These are phyloP conservation scores for Triticum turgidum DNA, from an alignment of 176 grass and related monocot species.

Conservation along the genomic window DNA sequence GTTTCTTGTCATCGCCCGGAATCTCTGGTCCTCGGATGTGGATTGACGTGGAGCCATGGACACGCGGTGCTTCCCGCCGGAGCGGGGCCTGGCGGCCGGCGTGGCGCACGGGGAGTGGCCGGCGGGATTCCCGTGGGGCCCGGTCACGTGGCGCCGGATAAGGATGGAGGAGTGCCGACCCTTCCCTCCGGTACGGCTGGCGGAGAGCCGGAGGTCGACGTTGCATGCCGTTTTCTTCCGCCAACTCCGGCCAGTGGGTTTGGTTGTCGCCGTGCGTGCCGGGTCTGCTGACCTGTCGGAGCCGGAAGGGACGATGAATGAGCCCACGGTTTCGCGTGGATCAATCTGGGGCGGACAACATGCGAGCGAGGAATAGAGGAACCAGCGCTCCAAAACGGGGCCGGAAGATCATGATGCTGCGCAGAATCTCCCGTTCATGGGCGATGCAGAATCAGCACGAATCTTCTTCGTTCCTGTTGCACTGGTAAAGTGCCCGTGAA, in stretches of 20 bases:
- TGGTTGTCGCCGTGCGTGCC: background rate
- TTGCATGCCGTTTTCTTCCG: background rate
- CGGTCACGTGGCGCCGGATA: conserved; percentile 48
- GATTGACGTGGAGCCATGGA: conserved; percentile 30
- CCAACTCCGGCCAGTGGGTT: background rate
- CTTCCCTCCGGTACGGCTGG: background rate
- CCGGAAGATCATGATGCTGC: background rate
- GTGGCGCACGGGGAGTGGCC: background rate
- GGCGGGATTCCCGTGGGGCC: conserved; percentile 36
- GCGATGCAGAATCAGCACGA: too few species aligned
- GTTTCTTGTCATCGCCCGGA: background rate
- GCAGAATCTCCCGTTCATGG: background rate
- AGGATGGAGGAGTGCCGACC: background rate
- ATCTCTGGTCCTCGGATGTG: conserved; percentile 20
- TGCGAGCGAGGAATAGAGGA: too few species aligned
- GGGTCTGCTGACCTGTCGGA: background rate
- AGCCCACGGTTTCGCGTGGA: background rate
- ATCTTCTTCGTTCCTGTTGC: too few species aligned
- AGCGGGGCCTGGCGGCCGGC: background rate
- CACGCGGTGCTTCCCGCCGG: conserved; percentile 13
- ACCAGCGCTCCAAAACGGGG: too few species aligned
- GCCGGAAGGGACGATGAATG: background rate
- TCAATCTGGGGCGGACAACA: too few species aligned
- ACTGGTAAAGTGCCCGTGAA: too few species aligned
- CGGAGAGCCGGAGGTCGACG: background rate